Evolutionary conservation across 1,139 yeast genomes (phyloP), one percentile per base, ranked within the genome.

Genomic region (Debaryomyces sp.): DNA sequence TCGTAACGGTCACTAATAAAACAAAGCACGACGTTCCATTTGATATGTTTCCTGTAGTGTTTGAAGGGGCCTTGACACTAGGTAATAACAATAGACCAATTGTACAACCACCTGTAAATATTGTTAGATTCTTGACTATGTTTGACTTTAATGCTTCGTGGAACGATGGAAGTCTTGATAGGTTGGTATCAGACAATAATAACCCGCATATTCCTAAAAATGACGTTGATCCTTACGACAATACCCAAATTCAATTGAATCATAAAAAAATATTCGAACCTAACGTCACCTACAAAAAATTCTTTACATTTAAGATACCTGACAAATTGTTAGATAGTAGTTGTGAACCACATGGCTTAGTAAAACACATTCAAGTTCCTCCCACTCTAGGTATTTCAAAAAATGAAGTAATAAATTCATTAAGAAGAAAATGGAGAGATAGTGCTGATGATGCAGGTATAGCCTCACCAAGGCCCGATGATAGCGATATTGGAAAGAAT

Each of bases 101-200:
- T 3, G 57, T 58, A 21, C 59, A 52, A 36, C 59, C 56, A 1
- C 62, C 63, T 1, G 37, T 54, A 6, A 55, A 54, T n/a, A 52
- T 52, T 12, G 53, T 48, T 15, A 59, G 64, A 44, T 71, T 73
- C 49, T 58, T 72, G 21, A 69, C 65, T 44, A 71, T 73, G 77
- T 71, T 73, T 53, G 78, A 73, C 54, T 72, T 71, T 55, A 66
- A 66, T 49, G 78, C 77, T 4, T 69, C 73, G 34, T 73, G 77
- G 76, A 71, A 68, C 48, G 77, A 72, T 49, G 77, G 68, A 0
- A 59, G 55, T 45, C 59, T 71, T 27, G 75, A 71, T 51, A 50
- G 72, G 29, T 57, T 65, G 18, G 52, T 58, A 2, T 57, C 68
- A 1, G 75, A 69, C 30, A 56, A 64, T 46, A 56, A 64, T 47